Evolutionary conservation across 371 early-diverging fungal species (phyloP).

Genomic region (Thermomucor indicae-seudaticae): DNA sequence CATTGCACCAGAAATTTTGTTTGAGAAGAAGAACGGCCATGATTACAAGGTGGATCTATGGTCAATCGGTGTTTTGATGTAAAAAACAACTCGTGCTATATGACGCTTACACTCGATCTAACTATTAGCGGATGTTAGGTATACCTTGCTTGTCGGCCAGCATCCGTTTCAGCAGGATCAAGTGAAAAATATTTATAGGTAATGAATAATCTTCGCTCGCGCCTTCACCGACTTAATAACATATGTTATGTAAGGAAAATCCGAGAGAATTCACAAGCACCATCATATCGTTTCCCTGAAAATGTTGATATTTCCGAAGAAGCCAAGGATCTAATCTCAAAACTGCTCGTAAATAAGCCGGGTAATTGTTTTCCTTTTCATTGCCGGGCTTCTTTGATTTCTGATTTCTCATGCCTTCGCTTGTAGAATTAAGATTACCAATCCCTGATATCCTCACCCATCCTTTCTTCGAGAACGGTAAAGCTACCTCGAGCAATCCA

Average conservation of each 20-base stretch:
- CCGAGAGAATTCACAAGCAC: conserved; percentile 73
- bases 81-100: conserved; percentile 13
- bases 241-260: conserved; percentile 1
- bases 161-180: conserved; percentile 96
- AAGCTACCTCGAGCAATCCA: too few species aligned
- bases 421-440: conserved; percentile 35
- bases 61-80: conserved; percentile 97
- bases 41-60: conserved; percentile 98
- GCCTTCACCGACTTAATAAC: too few species aligned
- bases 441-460: conserved; percentile 35
- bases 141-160: conserved; percentile 88
- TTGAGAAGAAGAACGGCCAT: conserved; percentile 85
- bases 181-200: conserved; percentile 81
- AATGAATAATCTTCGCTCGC: conserved; percentile 10
- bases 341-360: conserved; percentile 80
- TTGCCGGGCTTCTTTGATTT: too few species aligned
- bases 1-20: conserved; percentile 97
- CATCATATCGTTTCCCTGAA: conserved; percentile 75
- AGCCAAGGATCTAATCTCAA: conserved; percentile 74
- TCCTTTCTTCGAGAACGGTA: conserved; percentile 40
- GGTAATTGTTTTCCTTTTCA: conserved; percentile 24
- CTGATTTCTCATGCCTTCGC: background rate
- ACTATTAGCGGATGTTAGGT: conserved; percentile 54
- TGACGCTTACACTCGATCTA: too few species aligned
- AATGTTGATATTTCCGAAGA: conserved; percentile 61